phyloP scores from a whole-genome alignment of 2,329 filamentous ascomycete genomes.

The Geosmithia flava region DNA sequence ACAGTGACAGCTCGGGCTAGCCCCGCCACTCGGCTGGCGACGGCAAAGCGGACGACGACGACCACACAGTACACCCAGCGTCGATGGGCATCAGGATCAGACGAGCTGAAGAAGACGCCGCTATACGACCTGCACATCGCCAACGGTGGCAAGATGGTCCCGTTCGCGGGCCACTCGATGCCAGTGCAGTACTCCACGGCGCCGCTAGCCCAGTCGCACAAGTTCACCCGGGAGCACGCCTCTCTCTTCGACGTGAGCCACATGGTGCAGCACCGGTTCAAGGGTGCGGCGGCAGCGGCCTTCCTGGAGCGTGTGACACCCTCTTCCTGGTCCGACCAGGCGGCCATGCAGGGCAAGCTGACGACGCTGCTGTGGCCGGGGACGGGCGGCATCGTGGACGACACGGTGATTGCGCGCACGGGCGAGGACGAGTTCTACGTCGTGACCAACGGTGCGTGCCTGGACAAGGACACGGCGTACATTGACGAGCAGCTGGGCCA shows the following conservation, averaged over 20 bases:
- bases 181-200: constrained; percentile 76
- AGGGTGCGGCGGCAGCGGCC: constrained; percentile 64
- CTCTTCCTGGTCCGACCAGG: constrained; percentile 52
- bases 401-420: constrained; percentile 82
- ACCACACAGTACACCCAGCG: constrained; percentile 11
- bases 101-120: constrained; percentile 48
- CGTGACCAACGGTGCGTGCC: constrained; percentile 88
- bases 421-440: constrained; percentile 70
- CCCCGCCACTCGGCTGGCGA: not conserved
- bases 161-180: constrained; percentile 91
- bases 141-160: constrained; percentile 84
- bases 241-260: constrained; percentile 94
- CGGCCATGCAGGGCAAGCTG: constrained; percentile 60
- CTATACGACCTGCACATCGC: constrained; percentile 69
- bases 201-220: constrained; percentile 73
- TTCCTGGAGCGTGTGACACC: constrained; percentile 83
- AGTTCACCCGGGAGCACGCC: constrained; percentile 76
- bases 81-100: constrained; percentile 9
- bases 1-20: not conserved
- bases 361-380: constrained; percentile 70
- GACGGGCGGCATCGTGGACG: constrained; percentile 88
- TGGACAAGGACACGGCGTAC: constrained; percentile 77
- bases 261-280: constrained; percentile 87
- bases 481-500: constrained; percentile 55
- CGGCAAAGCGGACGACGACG: constrained; percentile 1